A percentile compares a stretch with the other conserved stretches of the same genome.
Conservation (phyloP, 169 alveolate species). For the Cryptosporidium canis region DNA sequence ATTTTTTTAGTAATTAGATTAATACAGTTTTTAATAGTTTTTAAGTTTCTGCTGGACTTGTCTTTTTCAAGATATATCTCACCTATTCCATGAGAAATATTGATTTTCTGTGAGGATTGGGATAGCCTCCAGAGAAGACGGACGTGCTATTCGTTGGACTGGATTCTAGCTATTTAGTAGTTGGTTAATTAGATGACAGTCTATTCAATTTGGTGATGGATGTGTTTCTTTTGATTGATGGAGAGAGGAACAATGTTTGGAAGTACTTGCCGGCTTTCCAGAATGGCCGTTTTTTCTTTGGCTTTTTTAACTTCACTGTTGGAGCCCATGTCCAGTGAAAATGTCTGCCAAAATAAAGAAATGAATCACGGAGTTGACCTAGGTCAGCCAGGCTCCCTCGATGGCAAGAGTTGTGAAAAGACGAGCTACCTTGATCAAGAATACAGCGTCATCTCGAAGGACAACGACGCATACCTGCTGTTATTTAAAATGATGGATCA, state of each 20-base stretch:
- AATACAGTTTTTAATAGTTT: neutral
- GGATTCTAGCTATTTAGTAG: neutral
- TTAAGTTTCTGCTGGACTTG: neutral
- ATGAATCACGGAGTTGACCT: neutral
- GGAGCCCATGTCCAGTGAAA: neutral
- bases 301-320: neutral
- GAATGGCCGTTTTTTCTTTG: neutral
- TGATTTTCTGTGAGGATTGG: slow-evolving; percentile 3
- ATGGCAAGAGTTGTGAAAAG: neutral
- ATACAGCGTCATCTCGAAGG: slow-evolving; percentile 18
- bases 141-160: neutral
- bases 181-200: neutral
- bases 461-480: slow-evolving; percentile 28
- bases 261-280: neutral
- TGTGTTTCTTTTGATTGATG: neutral
- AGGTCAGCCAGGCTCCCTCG: neutral
- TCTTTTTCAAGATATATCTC: neutral
- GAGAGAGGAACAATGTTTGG: neutral
- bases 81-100: neutral
- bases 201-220: neutral
- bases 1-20: neutral
- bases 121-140: neutral
- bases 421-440: neutral
- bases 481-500: slow-evolving; percentile 7
- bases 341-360: neutral